Base-by-base conservation (phyloP, 2,329 filamentous ascomycete species). In the Pyrenochaeta sp. region DNA sequence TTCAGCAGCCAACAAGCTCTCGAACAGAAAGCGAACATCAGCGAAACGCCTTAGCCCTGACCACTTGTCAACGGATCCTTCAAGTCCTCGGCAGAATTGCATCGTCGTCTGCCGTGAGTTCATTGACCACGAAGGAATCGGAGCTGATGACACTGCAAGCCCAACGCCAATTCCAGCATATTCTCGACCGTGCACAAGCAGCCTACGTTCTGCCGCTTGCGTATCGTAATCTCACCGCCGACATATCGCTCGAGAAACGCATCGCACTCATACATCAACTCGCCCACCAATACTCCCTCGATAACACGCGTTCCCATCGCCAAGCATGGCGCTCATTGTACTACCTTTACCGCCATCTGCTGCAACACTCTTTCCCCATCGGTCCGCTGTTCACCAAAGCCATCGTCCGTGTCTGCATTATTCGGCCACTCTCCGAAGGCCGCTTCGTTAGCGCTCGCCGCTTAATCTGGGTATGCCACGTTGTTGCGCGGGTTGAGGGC, bases 201-300 rank as follows among this genome's bases (percentile, higher is more conserved):
- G 59, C 54, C 12, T 52, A 58, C n/a, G 64, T 68, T 3, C 62
- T 77, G 2, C 74, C 74, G 3, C 48, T 71, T 25, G 52, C 56
- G 9, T 70, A 66, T 40, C 62, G 62, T n/a, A 57, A 65, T 15
- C 22, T 57, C n/a, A 44, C 57, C 8, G 8, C 58, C 15, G 59
- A 72, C 10, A 50, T 62, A 1, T 39, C 69, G 7, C 45, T 60
- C 22, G 43, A 62, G 7, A 43, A 62, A 3, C 68, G 67, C 25
- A 51, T 58, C 8, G 52, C 60, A 3, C 54, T 77, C 40, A 63
- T 75, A 44, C 72, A 76, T 37, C 72, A 76, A 50, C 60, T 77
- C 32, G 75, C 73, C 7, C 61, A 74, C 50, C 69, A 74, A 46
- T 75, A 74, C 56, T 72, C 74, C 1, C 43, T 70, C 24, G 66